phyloP scores from a whole-genome alignment of 2,329 filamentous ascomycete genomes.

The Phyllosticta citribraziliensis region DNA sequence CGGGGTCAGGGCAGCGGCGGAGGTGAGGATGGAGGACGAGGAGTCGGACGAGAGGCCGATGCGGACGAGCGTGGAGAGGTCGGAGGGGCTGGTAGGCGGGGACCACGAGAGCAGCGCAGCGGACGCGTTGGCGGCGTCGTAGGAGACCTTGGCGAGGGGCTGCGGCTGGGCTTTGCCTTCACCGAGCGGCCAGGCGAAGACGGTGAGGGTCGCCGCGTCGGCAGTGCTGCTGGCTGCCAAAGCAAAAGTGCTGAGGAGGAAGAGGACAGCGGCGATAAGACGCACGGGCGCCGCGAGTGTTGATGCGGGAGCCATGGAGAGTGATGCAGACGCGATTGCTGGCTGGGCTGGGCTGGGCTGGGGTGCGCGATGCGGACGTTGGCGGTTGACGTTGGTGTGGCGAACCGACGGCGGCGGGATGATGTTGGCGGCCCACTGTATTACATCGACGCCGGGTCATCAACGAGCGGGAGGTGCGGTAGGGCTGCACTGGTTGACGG shows the following conservation, averaged over 20 bases:
- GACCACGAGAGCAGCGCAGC: constrained; percentile 29
- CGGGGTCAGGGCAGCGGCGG: constrained; percentile 32
- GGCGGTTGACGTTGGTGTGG: background rate
- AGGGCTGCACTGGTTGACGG: background rate
- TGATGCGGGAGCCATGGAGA: constrained; percentile 13
- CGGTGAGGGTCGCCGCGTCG: constrained; percentile 18
- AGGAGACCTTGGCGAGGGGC: constrained; percentile 20
- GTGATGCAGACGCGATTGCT: background rate
- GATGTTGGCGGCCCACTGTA: background rate
- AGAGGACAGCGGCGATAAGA: constrained; percentile 5
- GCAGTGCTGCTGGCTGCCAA: constrained; percentile 21
- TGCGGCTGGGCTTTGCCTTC: constrained; percentile 14
- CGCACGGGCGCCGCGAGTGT: constrained; percentile 25
- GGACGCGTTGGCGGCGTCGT: constrained; percentile 24
- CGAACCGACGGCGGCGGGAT: background rate
- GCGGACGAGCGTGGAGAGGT: constrained; percentile 30
- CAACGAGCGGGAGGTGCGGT: background rate
- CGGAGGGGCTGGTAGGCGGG: constrained; percentile 23
- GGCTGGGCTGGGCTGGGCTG: background rate
- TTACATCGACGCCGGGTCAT: background rate
- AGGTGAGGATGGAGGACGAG: constrained; percentile 34
- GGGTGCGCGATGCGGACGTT: background rate
- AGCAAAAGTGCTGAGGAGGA: constrained; percentile 38
- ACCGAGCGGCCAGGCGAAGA: constrained; percentile 28
- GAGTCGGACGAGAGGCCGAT: constrained; percentile 33